Conservation (phyloP, 2,329 filamentous ascomycete species). For the Byssothecium circinans region DNA sequence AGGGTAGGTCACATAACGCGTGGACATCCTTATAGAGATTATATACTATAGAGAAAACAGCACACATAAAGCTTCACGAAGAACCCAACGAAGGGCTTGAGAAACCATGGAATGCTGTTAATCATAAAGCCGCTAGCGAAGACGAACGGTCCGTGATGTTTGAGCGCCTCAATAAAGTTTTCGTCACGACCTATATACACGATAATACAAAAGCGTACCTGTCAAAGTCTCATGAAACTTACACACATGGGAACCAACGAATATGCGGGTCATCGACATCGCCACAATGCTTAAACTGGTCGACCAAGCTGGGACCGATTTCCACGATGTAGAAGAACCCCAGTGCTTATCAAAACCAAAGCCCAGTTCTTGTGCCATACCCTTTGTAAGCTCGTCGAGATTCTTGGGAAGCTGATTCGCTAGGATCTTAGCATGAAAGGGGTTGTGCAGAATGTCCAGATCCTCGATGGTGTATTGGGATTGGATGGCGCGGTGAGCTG, state of each 20-base stretch:
- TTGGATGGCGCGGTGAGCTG: not conserved
- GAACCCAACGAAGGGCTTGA: too few relatives aligned
- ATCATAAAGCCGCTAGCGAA: not conserved
- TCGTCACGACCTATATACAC: not conserved
- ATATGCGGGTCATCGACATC: not conserved
- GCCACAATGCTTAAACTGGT: not conserved
- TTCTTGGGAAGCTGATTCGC: not conserved
- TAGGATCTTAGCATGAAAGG: not conserved
- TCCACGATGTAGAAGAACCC: not conserved
- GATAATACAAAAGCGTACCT: not conserved
- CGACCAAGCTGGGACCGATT: not conserved
- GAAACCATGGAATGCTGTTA: not conserved
- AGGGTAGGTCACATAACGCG: too few relatives aligned
- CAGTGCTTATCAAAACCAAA: not conserved
- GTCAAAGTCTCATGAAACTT: not conserved
- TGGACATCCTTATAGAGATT: too few relatives aligned
- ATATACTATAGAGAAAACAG: too few relatives aligned
- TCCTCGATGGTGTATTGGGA: not conserved
- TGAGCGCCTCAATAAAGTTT: not conserved
- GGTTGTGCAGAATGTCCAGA: not conserved
- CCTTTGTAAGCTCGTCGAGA: not conserved
- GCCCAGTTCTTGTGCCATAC: not conserved
- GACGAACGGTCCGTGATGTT: not conserved
- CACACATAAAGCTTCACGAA: not conserved
- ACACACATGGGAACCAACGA: not conserved